These are phyloP conservation scores for Paulownia fortunei DNA, from an alignment of 257 asterid species.

Conservation along the genomic window DNA sequence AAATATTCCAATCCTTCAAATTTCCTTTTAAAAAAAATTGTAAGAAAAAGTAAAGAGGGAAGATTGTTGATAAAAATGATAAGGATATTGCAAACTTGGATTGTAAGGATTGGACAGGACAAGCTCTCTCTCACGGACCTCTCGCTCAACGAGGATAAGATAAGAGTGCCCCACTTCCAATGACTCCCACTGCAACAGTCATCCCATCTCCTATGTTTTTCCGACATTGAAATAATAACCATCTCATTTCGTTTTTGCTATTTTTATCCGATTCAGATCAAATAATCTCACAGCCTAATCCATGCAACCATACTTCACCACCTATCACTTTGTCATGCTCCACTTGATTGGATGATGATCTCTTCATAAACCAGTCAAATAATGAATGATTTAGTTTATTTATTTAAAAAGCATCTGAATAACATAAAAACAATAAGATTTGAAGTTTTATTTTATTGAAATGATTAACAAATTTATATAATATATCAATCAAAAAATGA, in stretches of 20 bases:
- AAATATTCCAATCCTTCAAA: background rate
- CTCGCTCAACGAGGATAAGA: conserved; percentile 60
- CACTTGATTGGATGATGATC: too few relatives aligned
- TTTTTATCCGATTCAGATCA: background rate
- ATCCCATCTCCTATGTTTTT: background rate
- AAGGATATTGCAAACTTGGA: conserved; percentile 39
- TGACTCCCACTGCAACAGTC: background rate
- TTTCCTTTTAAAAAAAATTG: too few relatives aligned
- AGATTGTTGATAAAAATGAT: conserved; percentile 39
- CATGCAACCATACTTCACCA: too few relatives aligned
- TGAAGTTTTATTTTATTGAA: too few relatives aligned
- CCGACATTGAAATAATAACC: background rate
- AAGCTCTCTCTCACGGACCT: conserved; percentile 48
- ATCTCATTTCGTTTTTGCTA: background rate
- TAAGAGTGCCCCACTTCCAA: conserved; percentile 45
- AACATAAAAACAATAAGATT: too few relatives aligned
- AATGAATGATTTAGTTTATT: too few relatives aligned
- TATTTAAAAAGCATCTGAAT: too few relatives aligned
- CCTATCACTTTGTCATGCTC: too few relatives aligned
- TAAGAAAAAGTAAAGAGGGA: background rate
- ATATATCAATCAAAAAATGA: too few relatives aligned
- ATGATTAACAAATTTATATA: too few relatives aligned
- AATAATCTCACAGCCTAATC: too few relatives aligned
- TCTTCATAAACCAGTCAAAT: too few relatives aligned
- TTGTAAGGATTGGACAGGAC: conserved; percentile 50